Percentiles rank a stretch among this genome's conserved stretches.
Conservation (phyloP, 495 filamentous ascomycete species). For the Lophiotrema nucula region DNA sequence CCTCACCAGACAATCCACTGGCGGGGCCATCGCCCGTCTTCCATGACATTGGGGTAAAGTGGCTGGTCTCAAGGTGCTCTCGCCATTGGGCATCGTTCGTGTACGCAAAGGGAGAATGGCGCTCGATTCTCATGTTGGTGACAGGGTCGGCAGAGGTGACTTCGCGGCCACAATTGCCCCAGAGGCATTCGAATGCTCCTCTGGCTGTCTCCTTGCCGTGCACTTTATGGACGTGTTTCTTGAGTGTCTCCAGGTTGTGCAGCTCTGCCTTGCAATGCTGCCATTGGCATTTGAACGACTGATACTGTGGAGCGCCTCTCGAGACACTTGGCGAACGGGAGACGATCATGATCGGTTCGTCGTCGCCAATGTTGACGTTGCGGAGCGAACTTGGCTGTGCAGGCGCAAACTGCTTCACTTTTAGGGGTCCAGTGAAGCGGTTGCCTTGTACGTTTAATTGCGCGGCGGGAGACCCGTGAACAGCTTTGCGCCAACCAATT, state of each 20-base stretch:
- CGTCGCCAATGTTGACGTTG: conserved; percentile 1
- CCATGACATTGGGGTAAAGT: conserved; percentile 63
- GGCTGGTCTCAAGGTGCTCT: conserved; percentile 58
- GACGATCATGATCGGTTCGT: conserved; percentile 12
- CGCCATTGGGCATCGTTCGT: conserved; percentile 49
- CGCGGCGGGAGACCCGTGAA: conserved; percentile 34
- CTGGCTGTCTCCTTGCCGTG: conserved; percentile 43
- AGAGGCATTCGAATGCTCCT: conserved; percentile 43
- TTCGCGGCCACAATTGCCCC: conserved; percentile 46
- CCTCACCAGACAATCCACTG: conserved; percentile 44
- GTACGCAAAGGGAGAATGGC: conserved; percentile 34
- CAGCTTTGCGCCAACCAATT: conserved; percentile 43
- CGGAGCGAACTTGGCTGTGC: conserved; percentile 22
- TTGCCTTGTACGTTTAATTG: conserved; percentile 8
- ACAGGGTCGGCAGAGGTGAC: conserved; percentile 31
- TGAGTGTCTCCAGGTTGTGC: conserved; percentile 70
- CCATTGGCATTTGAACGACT: conserved; percentile 63
- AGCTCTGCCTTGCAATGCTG: conserved; percentile 64
- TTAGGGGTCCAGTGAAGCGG: conserved; percentile 3
- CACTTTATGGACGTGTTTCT: conserved; percentile 62
- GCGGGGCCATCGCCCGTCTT: conserved; percentile 64
- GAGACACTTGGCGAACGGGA: conserved; percentile 28
- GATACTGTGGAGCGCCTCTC: conserved; percentile 34
- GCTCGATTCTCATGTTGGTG: conserved; percentile 25
- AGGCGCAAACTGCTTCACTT: conserved; percentile 6